Conservation (phyloP, 208 protist genomes). For the Leishmania major region DNA sequence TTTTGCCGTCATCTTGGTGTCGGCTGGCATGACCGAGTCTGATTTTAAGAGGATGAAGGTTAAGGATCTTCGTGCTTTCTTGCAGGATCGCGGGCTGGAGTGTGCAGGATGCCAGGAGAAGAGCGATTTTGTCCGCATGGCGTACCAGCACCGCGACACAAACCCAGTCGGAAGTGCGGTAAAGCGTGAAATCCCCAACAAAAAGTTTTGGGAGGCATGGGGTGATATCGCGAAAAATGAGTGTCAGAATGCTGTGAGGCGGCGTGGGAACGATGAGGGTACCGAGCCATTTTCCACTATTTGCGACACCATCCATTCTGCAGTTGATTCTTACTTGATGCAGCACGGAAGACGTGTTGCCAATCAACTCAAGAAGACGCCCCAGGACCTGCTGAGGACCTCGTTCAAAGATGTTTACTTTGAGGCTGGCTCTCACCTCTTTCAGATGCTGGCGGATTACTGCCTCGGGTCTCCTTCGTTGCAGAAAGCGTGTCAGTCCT, state of each 20-base stretch:
- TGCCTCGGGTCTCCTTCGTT: constrained; percentile 66
- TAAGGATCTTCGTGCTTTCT: constrained; percentile 82
- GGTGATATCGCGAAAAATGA: constrained; percentile 44
- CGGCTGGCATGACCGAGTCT: constrained; percentile 41
- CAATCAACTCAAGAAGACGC: constrained; percentile 74
- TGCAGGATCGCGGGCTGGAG: constrained; percentile 71
- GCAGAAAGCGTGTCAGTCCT: constrained; percentile 56
- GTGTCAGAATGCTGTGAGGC: constrained; percentile 52
- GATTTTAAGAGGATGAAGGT: constrained; percentile 91
- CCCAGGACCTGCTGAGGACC: constrained; percentile 74
- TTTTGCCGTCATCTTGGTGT: constrained; percentile 24
- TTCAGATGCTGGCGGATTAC: constrained; percentile 56
- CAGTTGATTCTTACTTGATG: constrained; percentile 79
- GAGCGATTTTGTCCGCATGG: constrained; percentile 84
- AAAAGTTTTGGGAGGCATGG: constrained; percentile 85
- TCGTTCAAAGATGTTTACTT: constrained; percentile 87
- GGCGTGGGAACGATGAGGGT: constrained; percentile 46
- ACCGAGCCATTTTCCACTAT: constrained; percentile 47
- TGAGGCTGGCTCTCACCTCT: constrained; percentile 63
- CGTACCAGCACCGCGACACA: constrained; percentile 71
- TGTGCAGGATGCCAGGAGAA: constrained; percentile 89
- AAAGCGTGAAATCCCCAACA: constrained; percentile 64
- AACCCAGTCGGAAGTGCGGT: constrained; percentile 49
- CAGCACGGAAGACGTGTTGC: constrained; percentile 78
- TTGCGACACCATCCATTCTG: constrained; percentile 55